Percentiles rank a stretch among this genome's conserved stretches.
Conservation (phyloP, 352 stramenopile species). For the Phytophthora parvispora region DNA sequence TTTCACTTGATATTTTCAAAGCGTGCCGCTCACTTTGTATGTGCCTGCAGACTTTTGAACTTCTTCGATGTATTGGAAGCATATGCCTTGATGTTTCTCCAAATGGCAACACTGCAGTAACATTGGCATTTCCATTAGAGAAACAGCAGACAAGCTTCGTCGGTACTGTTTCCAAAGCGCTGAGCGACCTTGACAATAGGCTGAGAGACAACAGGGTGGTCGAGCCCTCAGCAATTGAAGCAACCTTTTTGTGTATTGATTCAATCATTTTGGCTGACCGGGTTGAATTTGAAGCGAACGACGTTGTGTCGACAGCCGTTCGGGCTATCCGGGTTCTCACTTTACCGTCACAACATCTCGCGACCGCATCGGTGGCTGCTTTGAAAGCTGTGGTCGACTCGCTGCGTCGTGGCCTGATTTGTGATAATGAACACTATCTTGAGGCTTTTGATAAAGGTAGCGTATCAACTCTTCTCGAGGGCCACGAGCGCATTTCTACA, state of each 20-base stretch:
- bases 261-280: not conserved
- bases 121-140: not conserved
- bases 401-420: not conserved
- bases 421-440: not conserved
- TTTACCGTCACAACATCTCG: not conserved
- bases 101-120: constrained; percentile 2
- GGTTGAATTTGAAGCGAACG: not conserved
- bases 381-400: constrained; percentile 5
- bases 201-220: not conserved
- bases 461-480: not conserved
- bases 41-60: not conserved
- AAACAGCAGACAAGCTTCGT: not conserved
- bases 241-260: constrained; percentile 13
- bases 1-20: not conserved
- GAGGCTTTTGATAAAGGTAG: not conserved
- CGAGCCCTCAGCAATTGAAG: not conserved
- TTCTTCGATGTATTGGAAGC: constrained; percentile 13
- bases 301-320: not conserved
- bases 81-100: constrained; percentile 9
- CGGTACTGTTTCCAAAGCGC: not conserved
- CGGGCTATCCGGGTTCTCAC: constrained; percentile 1
- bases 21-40: not conserved
- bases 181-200: not conserved
- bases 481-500: constrained; percentile 11
- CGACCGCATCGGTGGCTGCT: not conserved